Evolutionary conservation across 2,329 filamentous ascomycete genomes (phyloP).

Genomic region (Colletotrichum caudatum): DNA sequence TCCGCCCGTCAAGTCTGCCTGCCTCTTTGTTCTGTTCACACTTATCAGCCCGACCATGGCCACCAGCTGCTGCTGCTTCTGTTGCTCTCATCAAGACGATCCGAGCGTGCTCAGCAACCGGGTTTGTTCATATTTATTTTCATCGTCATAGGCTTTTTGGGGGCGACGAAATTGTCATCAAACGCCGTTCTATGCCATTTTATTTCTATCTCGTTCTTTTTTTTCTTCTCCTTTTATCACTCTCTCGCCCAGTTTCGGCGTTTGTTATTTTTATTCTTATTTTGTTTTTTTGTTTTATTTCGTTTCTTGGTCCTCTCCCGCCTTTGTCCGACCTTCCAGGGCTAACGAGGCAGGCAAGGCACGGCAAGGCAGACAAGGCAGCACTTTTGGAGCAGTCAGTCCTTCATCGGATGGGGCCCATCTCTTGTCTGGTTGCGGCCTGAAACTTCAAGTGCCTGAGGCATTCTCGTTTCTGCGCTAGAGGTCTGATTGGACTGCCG

Average conservation of each 20-base stretch:
- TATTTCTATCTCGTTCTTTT: neutral
- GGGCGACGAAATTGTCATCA: slow-evolving; percentile 3
- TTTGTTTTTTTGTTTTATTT: neutral
- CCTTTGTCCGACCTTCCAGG: slow-evolving; percentile 24
- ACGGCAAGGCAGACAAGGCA: slow-evolving; percentile 1
- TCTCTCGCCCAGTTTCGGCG: neutral
- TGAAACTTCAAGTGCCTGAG: slow-evolving; percentile 42
- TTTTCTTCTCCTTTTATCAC: neutral
- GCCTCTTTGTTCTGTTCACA: slow-evolving; percentile 7
- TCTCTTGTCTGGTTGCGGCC: slow-evolving; percentile 41
- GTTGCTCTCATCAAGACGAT: slow-evolving; percentile 16
- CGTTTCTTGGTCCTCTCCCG: slow-evolving; percentile 2
- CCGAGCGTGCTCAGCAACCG: neutral
- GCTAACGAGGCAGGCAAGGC: slow-evolving; percentile 21
- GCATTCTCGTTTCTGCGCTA: slow-evolving; percentile 33
- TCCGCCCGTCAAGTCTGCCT: slow-evolving; percentile 26
- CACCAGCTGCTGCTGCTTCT: slow-evolving; percentile 7
- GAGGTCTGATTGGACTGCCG: slow-evolving; percentile 34
- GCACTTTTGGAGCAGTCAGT: slow-evolving; percentile 19
- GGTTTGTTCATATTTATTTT: neutral
- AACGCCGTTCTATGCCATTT: neutral
- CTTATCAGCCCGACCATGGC: slow-evolving; percentile 6
- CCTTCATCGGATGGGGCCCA: slow-evolving; percentile 37
- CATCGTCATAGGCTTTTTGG: neutral
- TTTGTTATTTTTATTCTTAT: neutral